Base-by-base conservation (phyloP, 2,329 filamentous ascomycete genomes). In the Fusarium caatingaense region DNA sequence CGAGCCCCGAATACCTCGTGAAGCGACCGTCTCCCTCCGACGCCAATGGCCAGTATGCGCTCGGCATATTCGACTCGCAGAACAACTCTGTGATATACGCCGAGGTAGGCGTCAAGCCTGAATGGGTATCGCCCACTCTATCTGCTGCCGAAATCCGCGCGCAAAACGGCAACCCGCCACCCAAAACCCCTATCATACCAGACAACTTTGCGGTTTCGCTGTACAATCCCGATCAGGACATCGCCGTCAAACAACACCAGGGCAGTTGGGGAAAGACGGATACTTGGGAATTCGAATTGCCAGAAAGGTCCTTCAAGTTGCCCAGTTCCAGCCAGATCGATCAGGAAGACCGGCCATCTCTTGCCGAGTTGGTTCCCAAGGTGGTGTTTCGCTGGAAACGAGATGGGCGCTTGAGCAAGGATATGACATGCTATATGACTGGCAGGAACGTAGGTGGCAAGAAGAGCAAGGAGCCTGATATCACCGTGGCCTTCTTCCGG, bases 241-340 rank as follows among this genome's bases (percentile, higher is more conserved):
- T 98, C 21, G 74, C 84, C 1, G 87, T 98, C 37, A 89, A 87
- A 73, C 87, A 90, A 74, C 89, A 92, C 72, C 86, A 90, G 42
- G 91, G 92, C 34, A 90, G 91, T 65, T 97, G 94, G 91, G 94
- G 91, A 66, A 91, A 89, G 64, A 90, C 89, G 16, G 89, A 93
- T 55, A 88, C 88, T 56, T 99, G 95, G 91, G 93, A 96, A 69
- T 98, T 99, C 80, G 93, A 95, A 79, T 90, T 99, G 81, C 96
- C 96, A 0, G 89, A 94, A 76, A 90, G 90, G 64, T 92, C 91
- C 27, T 99, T 99, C 78, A 88, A 92, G 30, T 84, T 90, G 57
- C 96, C 96, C 0, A 97, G 92, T 15, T 83, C 86, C 2, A 96
- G 93, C 41, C 87, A 87, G 50, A 84, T 99, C 46, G 96, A 98